phyloP scores from a whole-genome alignment of 768 basidiomycete genomes.

The Suillus discolor region DNA sequence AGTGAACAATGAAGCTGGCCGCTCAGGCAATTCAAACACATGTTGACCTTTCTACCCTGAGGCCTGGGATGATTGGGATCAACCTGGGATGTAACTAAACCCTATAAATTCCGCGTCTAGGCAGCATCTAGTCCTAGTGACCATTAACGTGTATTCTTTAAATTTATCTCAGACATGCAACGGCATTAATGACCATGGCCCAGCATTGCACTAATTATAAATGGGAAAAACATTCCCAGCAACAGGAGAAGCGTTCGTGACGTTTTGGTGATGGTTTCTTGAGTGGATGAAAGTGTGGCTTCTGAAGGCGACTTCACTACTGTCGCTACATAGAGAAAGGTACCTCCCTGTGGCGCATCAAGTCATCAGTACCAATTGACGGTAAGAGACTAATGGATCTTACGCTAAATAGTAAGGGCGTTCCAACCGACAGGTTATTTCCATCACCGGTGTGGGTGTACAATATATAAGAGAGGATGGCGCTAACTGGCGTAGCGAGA shows the following conservation, averaged over 20 bases:
- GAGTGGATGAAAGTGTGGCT: conserved; percentile 28
- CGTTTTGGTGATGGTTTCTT: conserved; percentile 46
- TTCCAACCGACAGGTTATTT: conserved; percentile 61
- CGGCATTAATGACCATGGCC: conserved; percentile 54
- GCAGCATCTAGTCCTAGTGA: background rate
- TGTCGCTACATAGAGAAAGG: conserved; percentile 93
- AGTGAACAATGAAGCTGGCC: background rate
- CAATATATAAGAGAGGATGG: conserved; percentile 72
- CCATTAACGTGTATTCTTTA: background rate
- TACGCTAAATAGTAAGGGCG: conserved; percentile 84
- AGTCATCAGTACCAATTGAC: background rate
- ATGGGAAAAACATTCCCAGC: conserved; percentile 73
- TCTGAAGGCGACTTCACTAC: conserved; percentile 78
- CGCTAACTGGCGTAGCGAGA: conserved; percentile 80
- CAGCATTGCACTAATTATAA: conserved; percentile 57
- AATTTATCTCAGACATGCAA: background rate
- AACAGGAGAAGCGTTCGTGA: conserved; percentile 56
- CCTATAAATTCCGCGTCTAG: background rate
- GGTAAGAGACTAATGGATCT: conserved; percentile 26
- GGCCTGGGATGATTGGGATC: background rate
- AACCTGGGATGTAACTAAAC: background rate
- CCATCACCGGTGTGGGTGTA: conserved; percentile 51
- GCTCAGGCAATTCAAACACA: background rate
- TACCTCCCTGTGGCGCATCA: conserved; percentile 66
- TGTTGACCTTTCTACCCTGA: background rate